Evolutionary conservation across 1,139 yeast genomes (phyloP).

Genomic region (Chernovozyma sophiae-reginae): DNA sequence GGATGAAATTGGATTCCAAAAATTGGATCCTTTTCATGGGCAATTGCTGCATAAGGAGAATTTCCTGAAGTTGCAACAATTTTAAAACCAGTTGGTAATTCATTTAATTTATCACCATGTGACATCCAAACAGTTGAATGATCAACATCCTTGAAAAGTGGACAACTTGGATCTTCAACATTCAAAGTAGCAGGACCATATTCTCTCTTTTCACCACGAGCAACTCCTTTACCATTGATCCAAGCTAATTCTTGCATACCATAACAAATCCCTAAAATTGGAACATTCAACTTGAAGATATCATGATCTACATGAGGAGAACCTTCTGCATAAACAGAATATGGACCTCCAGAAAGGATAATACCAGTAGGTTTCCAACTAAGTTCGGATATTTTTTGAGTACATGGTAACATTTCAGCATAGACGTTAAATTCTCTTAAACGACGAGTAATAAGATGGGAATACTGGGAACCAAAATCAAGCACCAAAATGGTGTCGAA

Average conservation of each 20-base stretch:
- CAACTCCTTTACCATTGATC: slow-evolving; percentile 95
- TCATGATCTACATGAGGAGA: slow-evolving; percentile 98
- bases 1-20: slow-evolving; percentile 99
- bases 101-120: slow-evolving; percentile 93
- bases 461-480: slow-evolving; percentile 98
- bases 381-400: slow-evolving; percentile 90
- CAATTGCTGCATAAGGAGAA: slow-evolving; percentile 94
- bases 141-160: slow-evolving; percentile 82
- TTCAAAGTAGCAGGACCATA: slow-evolving; percentile 93
- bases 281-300: slow-evolving; percentile 84
- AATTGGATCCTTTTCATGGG: slow-evolving; percentile 67
- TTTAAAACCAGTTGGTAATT: slow-evolving; percentile 85
- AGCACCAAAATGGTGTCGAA: slow-evolving; percentile 96
- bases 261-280: slow-evolving; percentile 95
- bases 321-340: slow-evolving; percentile 91
- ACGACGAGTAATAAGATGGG: slow-evolving; percentile 95
- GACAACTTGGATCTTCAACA: slow-evolving; percentile 64
- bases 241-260: slow-evolving; percentile 99
- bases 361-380: slow-evolving; percentile 96
- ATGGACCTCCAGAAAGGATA: slow-evolving; percentile 95
- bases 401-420: slow-evolving; percentile 99
- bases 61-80: slow-evolving; percentile 88
- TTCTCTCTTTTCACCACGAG: slow-evolving; percentile 96
- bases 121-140: slow-evolving; percentile 99
- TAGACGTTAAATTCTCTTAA: slow-evolving; percentile 96